Conservation (phyloP, 31 red algal genomes). For the Porphyra umbilicalis region DNA sequence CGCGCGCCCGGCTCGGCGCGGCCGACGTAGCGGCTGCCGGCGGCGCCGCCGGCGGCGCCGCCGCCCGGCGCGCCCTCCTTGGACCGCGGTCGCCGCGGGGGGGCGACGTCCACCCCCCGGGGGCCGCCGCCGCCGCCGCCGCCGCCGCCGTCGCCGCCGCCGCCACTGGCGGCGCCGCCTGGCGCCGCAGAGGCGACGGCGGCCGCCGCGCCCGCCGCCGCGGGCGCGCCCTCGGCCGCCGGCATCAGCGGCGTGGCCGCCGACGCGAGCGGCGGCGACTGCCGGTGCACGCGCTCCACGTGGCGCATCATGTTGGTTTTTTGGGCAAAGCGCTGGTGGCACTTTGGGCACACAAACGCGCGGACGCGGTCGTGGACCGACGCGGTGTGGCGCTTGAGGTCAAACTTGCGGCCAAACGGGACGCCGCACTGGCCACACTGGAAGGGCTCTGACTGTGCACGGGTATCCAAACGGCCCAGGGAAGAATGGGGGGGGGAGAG, state of each 20-base stretch:
- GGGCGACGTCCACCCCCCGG: too few relatives aligned
- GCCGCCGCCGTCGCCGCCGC: too few relatives aligned
- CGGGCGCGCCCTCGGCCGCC: background rate
- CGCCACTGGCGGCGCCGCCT: background rate
- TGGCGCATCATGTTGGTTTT: background rate
- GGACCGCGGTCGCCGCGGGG: too few relatives aligned
- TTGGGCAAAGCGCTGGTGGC: conserved; percentile 14
- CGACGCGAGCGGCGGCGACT: background rate
- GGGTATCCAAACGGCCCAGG: background rate
- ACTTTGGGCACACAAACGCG: conserved; percentile 35
- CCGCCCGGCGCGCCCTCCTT: too few relatives aligned
- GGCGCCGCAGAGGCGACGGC: too few relatives aligned
- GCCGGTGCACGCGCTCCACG: background rate
- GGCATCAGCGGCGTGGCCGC: too few relatives aligned
- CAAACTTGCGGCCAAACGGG: conserved; percentile 45
- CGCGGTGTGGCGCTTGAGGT: conserved; percentile 41
- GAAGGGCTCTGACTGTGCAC: conserved; percentile 28
- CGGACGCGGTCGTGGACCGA: conserved; percentile 30
- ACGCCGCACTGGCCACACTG: conserved; percentile 28
- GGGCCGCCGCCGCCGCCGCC: too few relatives aligned
- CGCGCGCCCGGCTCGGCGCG: too few relatives aligned
- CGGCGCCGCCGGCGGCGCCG: background rate
- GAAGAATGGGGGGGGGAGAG: background rate
- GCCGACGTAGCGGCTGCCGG: background rate
- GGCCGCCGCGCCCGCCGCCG: background rate